These are phyloP conservation scores for Neofusicoccum sp. DNA, from an alignment of 2,329 filamentous ascomycete species.

Conservation along the genomic window DNA sequence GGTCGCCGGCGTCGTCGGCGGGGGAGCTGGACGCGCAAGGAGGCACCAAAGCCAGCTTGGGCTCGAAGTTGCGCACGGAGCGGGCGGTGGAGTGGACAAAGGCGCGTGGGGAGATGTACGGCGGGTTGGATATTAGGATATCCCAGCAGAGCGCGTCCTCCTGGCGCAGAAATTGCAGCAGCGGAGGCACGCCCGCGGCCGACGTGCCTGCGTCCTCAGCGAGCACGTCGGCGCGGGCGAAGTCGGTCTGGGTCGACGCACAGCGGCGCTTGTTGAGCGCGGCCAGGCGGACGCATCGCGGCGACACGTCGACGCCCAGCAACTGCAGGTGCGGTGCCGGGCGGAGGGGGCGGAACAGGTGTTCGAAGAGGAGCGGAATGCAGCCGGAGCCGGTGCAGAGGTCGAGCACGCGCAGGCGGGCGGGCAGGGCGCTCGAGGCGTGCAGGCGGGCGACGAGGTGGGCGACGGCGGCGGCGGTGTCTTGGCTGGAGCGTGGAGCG, in stretches of 20 bases:
- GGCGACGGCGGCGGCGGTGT: constrained; percentile 46
- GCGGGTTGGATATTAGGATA: constrained; percentile 84
- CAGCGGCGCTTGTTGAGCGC: constrained; percentile 54
- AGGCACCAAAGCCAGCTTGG: constrained; percentile 72
- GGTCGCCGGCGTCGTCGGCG: constrained; percentile 41
- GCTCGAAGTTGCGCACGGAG: constrained; percentile 82
- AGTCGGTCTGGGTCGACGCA: constrained; percentile 18
- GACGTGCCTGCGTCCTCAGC: not conserved
- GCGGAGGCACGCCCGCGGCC: not conserved
- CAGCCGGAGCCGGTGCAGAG: constrained; percentile 91
- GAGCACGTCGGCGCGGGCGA: constrained; percentile 10
- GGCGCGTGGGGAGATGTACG: constrained; percentile 74
- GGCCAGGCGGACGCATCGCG: constrained; percentile 66
- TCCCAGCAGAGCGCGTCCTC: constrained; percentile 8
- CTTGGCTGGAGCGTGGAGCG: constrained; percentile 39
- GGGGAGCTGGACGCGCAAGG: constrained; percentile 9
- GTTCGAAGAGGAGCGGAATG: constrained; percentile 76
- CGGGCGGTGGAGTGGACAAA: constrained; percentile 66
- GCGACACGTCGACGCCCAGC: constrained; percentile 75
- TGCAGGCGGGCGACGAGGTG: constrained; percentile 34
- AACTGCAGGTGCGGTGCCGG: constrained; percentile 49
- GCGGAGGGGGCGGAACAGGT: constrained; percentile 53
- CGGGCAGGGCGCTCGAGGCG: constrained; percentile 27
- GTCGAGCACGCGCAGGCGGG: constrained; percentile 69
- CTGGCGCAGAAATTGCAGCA: constrained; percentile 1